Percentiles rank a stretch among this genome's conserved stretches.
These are phyloP conservation scores for Pleurotus djamor DNA, from an alignment of 768 basidiomycete species.

Conservation along the genomic window DNA sequence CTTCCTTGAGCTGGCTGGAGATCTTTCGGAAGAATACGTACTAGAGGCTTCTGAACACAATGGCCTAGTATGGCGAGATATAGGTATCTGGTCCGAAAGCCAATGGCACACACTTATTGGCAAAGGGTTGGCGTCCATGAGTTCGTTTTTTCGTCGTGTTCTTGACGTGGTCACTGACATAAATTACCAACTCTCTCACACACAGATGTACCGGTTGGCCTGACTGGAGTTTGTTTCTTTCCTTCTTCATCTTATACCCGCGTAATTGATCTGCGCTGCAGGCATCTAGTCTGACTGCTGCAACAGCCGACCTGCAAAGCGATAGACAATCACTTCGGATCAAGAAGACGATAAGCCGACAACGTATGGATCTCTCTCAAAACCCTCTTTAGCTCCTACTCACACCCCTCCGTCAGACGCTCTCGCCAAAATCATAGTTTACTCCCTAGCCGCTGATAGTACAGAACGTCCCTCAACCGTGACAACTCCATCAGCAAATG, in stretches of 20 bases:
- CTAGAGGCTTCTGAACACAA: slow-evolving; percentile 57
- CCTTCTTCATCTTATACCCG: background rate
- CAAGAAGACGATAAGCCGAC: slow-evolving; percentile 68
- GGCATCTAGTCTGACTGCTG: slow-evolving; percentile 64
- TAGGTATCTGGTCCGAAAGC: slow-evolving; percentile 86
- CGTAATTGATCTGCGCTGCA: slow-evolving; percentile 18
- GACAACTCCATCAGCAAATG: slow-evolving; percentile 19
- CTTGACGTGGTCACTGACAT: slow-evolving; percentile 5
- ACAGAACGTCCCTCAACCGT: slow-evolving; percentile 44
- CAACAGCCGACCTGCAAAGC: slow-evolving; percentile 67
- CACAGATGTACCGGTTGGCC: slow-evolving; percentile 71
- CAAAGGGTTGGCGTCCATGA: slow-evolving; percentile 81
- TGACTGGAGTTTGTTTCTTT: slow-evolving; percentile 46
- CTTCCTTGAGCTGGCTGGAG: slow-evolving; percentile 67
- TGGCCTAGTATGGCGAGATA: slow-evolving; percentile 68
- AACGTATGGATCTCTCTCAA: slow-evolving; percentile 32
- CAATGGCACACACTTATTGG: slow-evolving; percentile 84
- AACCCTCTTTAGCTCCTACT: slow-evolving; percentile 4
- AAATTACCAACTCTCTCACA: background rate
- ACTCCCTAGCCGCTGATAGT: slow-evolving; percentile 86
- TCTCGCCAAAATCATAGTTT: slow-evolving; percentile 83
- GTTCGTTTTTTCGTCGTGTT: slow-evolving; percentile 31
- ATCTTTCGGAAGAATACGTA: slow-evolving; percentile 70
- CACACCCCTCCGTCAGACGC: slow-evolving; percentile 45
- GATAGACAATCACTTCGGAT: slow-evolving; percentile 56